Conservation (phyloP, 495 filamentous ascomycete species). For the Lasiosphaeris hirsuta region DNA sequence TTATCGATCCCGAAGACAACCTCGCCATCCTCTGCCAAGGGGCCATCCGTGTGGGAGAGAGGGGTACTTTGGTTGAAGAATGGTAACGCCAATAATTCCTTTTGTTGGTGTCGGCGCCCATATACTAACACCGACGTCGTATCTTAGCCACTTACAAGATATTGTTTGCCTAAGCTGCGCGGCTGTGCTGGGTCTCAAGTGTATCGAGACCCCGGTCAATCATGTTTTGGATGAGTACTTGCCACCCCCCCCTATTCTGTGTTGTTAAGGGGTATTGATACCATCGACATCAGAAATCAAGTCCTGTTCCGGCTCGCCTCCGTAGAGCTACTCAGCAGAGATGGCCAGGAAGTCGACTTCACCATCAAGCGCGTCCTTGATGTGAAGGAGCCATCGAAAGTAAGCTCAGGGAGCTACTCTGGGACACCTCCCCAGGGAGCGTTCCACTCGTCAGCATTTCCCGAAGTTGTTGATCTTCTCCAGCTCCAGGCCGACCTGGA, state of each 20-base stretch:
- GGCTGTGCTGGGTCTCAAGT: slow-evolving; percentile 28
- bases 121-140: no score
- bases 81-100: slow-evolving; percentile 25
- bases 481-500: slow-evolving; percentile 26
- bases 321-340: slow-evolving; percentile 13
- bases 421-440: not conserved
- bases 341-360: slow-evolving; percentile 17
- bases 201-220: slow-evolving; percentile 29
- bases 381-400: slow-evolving; percentile 19
- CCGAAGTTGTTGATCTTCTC: slow-evolving; percentile 9
- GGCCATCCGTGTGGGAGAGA: slow-evolving; percentile 23
- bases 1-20: slow-evolving; percentile 22
- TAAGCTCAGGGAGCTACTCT: not conserved
- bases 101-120: not conserved
- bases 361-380: slow-evolving; percentile 30
- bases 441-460: not conserved
- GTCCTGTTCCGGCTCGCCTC: slow-evolving; percentile 24
- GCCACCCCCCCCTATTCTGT: not conserved
- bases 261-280: not conserved
- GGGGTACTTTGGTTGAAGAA: slow-evolving; percentile 29
- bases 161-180: slow-evolving; percentile 29
- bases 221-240: slow-evolving; percentile 36
- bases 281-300: slow-evolving; percentile 23
- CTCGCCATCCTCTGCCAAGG: slow-evolving; percentile 17
- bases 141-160: slow-evolving; percentile 29